phyloP scores from a whole-genome alignment of 306 rosid genomes.

The Prunus kanzakura region DNA sequence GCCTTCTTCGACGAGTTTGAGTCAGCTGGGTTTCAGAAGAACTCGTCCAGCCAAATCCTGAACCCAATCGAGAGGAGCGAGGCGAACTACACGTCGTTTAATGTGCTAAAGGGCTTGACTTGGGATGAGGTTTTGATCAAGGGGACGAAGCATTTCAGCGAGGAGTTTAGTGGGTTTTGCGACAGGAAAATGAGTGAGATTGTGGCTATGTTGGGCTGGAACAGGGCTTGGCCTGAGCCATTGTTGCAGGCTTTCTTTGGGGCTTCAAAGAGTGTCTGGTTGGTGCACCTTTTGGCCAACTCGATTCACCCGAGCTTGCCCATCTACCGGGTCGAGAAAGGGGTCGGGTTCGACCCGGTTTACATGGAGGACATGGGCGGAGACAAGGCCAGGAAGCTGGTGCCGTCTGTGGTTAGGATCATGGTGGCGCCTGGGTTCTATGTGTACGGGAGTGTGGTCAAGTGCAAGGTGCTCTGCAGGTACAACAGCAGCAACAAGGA shows the following conservation, averaged over 20 bases:
- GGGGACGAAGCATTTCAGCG: slow-evolving; percentile 92
- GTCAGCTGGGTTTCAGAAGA: slow-evolving; percentile 63
- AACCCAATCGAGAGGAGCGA: slow-evolving; percentile 67
- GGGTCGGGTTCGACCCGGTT: slow-evolving; percentile 51
- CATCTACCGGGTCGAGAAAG: slow-evolving; percentile 68
- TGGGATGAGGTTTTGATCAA: slow-evolving; percentile 90
- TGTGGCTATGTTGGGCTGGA: slow-evolving; percentile 87
- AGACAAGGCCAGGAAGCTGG: slow-evolving; percentile 46
- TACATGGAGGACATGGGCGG: slow-evolving; percentile 95
- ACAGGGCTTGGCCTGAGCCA: slow-evolving; percentile 93
- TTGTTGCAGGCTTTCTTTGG: slow-evolving; percentile 82
- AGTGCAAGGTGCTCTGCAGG: slow-evolving; percentile 90
- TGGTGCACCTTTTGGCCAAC: slow-evolving; percentile 74
- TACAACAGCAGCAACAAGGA: slow-evolving; percentile 32
- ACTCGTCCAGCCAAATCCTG: slow-evolving; percentile 35
- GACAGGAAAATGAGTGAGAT: slow-evolving; percentile 96
- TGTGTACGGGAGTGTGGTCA: slow-evolving; percentile 70
- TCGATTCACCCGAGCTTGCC: slow-evolving; percentile 75
- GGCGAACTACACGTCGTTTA: slow-evolving; percentile 51
- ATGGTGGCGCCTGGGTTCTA: slow-evolving; percentile 97
- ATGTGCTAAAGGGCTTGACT: slow-evolving; percentile 51
- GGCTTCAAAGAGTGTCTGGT: slow-evolving; percentile 87
- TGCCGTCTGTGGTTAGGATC: slow-evolving; percentile 61
- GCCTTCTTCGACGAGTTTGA: slow-evolving; percentile 89
- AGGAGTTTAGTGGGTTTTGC: slow-evolving; percentile 85